Evolutionary conservation across 2,329 filamentous ascomycete genomes (phyloP).

Genomic region (Nigrospora oryzae): DNA sequence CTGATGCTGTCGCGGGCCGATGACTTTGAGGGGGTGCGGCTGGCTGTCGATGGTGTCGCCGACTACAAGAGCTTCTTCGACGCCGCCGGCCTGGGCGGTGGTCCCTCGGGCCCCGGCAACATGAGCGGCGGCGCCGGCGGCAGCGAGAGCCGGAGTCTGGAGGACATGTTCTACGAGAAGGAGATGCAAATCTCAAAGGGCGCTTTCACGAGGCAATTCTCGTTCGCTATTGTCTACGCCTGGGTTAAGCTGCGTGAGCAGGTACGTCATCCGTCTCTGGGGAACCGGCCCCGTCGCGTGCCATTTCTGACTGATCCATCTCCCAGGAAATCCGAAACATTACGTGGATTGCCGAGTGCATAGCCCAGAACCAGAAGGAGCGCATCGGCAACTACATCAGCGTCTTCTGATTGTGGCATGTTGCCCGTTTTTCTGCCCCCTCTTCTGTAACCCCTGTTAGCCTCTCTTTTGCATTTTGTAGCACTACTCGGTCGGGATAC

Average conservation of each 20-base stretch:
- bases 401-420: constrained; percentile 60
- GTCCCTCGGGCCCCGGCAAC: constrained; percentile 67
- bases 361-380: constrained; percentile 99
- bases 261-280: constrained; percentile 43
- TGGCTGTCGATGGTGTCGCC: constrained; percentile 85
- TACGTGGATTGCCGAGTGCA: constrained; percentile 98
- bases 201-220: constrained; percentile 94
- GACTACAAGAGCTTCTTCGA: constrained; percentile 98
- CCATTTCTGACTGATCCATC: constrained; percentile 8
- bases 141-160: constrained; percentile 74
- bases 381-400: constrained; percentile 98
- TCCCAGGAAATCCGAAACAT: constrained; percentile 95
- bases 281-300: too few relatives aligned
- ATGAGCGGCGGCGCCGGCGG: constrained; percentile 72
- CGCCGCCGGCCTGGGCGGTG: constrained; percentile 70
- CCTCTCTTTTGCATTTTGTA: constrained; percentile 26
- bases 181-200: constrained; percentile 98
- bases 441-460: constrained; percentile 6
- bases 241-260: constrained; percentile 98
- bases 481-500: constrained; percentile 32
- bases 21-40: constrained; percentile 84
- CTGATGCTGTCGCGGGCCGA: constrained; percentile 92
- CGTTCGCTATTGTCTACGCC: constrained; percentile 87
- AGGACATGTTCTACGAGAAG: constrained; percentile 98
- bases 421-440: constrained; percentile 1